These are phyloP conservation scores for Rhizopogon vesiculosus DNA, from an alignment of 768 basidiomycete genomes.

Conservation along the genomic window DNA sequence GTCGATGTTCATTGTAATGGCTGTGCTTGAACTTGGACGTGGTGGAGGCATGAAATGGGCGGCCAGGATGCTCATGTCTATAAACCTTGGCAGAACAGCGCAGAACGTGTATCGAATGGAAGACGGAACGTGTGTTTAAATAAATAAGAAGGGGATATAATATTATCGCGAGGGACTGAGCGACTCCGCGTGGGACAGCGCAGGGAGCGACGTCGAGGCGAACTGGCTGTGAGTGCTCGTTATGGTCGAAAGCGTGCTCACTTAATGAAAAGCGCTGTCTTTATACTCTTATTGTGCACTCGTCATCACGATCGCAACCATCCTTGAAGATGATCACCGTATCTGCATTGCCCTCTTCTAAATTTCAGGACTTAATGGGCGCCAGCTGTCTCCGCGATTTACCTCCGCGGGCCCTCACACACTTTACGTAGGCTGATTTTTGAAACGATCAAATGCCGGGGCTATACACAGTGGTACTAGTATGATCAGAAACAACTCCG, in stretches of 20 bases:
- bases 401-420: not conserved
- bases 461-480: not conserved
- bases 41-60: conserved; percentile 19
- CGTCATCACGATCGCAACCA: not conserved
- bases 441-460: not conserved
- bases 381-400: not conserved
- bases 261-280: too few species aligned
- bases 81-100: not conserved
- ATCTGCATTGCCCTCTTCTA: not conserved
- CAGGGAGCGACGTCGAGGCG: not conserved
- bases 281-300: not conserved
- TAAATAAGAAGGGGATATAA: not conserved
- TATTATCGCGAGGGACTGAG: not conserved
- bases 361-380: too few species aligned
- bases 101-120: not conserved
- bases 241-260: not conserved
- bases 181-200: conserved; percentile 7
- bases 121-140: conserved; percentile 1
- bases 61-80: conserved; percentile 9
- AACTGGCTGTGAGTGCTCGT: too few species aligned
- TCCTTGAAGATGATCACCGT: not conserved
- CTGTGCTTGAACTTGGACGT: conserved; percentile 4
- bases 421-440: not conserved
- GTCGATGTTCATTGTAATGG: conserved; percentile 18
- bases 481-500: not conserved